Evolutionary conservation across 768 basidiomycete genomes (phyloP).

Genomic region (Suillus decipiens): DNA sequence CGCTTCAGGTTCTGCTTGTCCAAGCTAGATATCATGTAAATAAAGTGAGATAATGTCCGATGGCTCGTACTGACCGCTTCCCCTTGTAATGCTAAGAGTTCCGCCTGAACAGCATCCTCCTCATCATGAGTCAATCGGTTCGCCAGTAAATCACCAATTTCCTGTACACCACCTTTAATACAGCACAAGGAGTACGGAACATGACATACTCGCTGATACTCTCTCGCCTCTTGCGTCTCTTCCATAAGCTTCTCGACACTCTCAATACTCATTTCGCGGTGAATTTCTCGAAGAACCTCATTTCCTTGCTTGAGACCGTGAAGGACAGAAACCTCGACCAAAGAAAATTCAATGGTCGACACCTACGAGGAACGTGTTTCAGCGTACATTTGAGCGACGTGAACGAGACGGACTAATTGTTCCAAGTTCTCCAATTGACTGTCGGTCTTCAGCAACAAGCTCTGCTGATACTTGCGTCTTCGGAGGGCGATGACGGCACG

Average conservation of each 20-base stretch:
- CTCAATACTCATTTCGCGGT: constrained; percentile 91
- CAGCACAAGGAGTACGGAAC: not conserved
- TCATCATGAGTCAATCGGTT: constrained; percentile 85
- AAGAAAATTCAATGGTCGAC: constrained; percentile 93
- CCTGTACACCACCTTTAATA: constrained; percentile 49
- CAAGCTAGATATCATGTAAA: constrained; percentile 29
- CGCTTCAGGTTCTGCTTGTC: constrained; percentile 27
- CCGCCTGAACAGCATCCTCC: constrained; percentile 89
- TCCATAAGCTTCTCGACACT: constrained; percentile 92
- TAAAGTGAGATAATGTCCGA: not conserved
- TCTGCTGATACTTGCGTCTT: constrained; percentile 91
- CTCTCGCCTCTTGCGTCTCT: constrained; percentile 90
- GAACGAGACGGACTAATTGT: constrained; percentile 62
- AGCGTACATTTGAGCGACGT: constrained; percentile 2
- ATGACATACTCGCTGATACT: constrained; percentile 76
- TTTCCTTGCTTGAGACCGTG: constrained; percentile 94
- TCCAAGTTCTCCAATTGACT: constrained; percentile 86
- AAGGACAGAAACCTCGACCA: constrained; percentile 89
- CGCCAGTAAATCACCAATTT: constrained; percentile 86
- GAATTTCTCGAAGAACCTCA: constrained; percentile 89
- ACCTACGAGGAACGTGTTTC: constrained; percentile 53
- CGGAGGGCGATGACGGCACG: constrained; percentile 86
- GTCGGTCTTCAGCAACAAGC: constrained; percentile 85
- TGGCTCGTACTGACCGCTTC: constrained; percentile 46
- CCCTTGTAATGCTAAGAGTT: constrained; percentile 69